These are phyloP conservation scores for Yamadazyma trypodendri DNA, from an alignment of 1,139 yeast species.

Conservation along the genomic window DNA sequence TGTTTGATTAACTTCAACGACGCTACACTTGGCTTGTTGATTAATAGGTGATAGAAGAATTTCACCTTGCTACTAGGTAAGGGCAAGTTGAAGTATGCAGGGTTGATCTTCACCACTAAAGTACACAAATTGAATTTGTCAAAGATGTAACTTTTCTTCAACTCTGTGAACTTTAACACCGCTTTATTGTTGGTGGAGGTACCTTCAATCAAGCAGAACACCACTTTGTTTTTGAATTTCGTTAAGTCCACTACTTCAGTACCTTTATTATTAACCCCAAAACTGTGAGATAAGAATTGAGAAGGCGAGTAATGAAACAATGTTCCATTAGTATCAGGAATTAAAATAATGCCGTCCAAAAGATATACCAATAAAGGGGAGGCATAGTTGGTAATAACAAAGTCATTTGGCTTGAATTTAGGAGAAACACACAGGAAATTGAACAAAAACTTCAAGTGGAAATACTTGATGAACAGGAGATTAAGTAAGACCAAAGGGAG, in stretches of 20 bases:
- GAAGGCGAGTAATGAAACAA: constrained; percentile 33
- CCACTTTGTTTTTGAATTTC: constrained; percentile 30
- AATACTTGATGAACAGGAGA: constrained; percentile 14
- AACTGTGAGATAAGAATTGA: constrained; percentile 31
- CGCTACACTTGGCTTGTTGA: constrained; percentile 22
- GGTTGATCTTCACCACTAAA: constrained; percentile 42
- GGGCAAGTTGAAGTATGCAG: constrained; percentile 34
- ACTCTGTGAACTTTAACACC: constrained; percentile 44
- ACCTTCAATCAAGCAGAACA: constrained; percentile 62
- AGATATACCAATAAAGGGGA: constrained; percentile 49
- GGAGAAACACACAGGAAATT: constrained; percentile 21
- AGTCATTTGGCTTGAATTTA: constrained; percentile 34
- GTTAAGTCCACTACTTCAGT: constrained; percentile 18
- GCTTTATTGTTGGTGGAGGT: constrained; percentile 68
- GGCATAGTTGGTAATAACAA: constrained; percentile 52
- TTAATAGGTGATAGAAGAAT: constrained; percentile 26
- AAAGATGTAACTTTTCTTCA: constrained; percentile 17
- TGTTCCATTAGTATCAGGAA: constrained; percentile 43
- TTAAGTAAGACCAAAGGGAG: constrained; percentile 12
- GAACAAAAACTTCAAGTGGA: constrained; percentile 22
- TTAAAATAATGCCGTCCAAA: constrained; percentile 34
- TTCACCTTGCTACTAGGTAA: constrained; percentile 24
- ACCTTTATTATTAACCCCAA: constrained; percentile 25
- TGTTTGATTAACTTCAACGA: constrained; percentile 27
- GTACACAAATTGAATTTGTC: constrained; percentile 36